These are phyloP conservation scores for Neoboletus magnificus DNA, from an alignment of 768 basidiomycete species.

Conservation along the genomic window DNA sequence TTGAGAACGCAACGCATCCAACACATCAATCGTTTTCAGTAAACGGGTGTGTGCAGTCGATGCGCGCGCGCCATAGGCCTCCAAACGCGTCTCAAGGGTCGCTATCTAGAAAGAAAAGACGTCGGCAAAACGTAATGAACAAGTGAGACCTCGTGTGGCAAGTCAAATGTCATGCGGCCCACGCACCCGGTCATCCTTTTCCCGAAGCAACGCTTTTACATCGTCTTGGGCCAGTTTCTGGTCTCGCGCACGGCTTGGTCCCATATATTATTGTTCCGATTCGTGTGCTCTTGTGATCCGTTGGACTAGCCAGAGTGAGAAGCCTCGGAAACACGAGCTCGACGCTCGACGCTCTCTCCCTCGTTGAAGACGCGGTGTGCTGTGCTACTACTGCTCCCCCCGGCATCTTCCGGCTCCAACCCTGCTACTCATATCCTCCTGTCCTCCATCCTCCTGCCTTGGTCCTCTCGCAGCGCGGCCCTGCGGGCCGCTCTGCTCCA, in stretches of 20 bases:
- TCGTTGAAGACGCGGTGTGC: too few species aligned
- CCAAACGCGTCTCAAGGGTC: constrained; percentile 29
- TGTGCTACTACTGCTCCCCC: too few species aligned
- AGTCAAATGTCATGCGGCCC: neutral
- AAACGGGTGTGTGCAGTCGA: constrained; percentile 47
- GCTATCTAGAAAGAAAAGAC: constrained; percentile 23
- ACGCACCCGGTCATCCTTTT: constrained; percentile 30
- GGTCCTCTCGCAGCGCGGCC: too few species aligned
- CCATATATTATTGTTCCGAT: constrained; percentile 19
- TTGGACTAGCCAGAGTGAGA: too few species aligned
- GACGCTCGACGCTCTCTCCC: too few species aligned
- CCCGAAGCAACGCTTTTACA: constrained; percentile 13
- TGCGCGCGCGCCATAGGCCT: constrained; percentile 37
- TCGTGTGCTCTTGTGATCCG: constrained; percentile 1
- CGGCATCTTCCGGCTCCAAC: too few species aligned
- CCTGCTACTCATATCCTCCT: too few species aligned
- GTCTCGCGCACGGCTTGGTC: constrained; percentile 19
- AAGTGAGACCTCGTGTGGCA: neutral
- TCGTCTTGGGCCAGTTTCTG: constrained; percentile 21
- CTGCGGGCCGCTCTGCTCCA: too few species aligned
- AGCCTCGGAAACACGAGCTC: too few species aligned
- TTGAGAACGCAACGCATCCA: constrained; percentile 41
- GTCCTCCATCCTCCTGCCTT: too few species aligned
- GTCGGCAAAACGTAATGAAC: neutral
- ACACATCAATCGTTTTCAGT: constrained; percentile 44